Base-by-base conservation (phyloP, 192 early-diverging fungal species). In the Coemansia sp. region DNA sequence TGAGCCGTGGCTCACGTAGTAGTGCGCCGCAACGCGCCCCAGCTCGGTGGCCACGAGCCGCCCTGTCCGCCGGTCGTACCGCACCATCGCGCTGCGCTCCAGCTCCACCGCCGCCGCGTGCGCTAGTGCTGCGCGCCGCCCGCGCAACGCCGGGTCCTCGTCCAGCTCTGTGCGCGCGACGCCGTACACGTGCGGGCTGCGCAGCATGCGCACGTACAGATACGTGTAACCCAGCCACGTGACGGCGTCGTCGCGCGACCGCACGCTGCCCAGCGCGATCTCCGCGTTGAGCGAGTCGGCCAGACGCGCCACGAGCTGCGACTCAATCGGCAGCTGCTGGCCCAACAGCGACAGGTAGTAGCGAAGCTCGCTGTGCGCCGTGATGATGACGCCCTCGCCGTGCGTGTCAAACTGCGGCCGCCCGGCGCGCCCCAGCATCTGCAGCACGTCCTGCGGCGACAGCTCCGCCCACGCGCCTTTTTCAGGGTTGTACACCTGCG, bases 351-450 rank as follows among this genome's bases (percentile, higher is more conserved):
- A 97, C 16, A 98, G 79, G 64, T 97, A 98, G 82, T 95, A 98
- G 61, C 94, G 91, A 14, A 99, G 82, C 72, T 98, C 95, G 7
- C 69, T 63, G 40, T 99, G 93, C 11, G 91, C 86, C 0, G 97
- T 99, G 62, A 99, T 95, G 58, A 98, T 95, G 48, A 98, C 91
- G 31, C 97, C 97, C 71, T 95, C 95, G 57, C 97, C 97, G 62
- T 86, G 87, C 7, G 93, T 91, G 64, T 99, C 97, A 71, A 83
- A 99, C 65, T 97, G 93, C 27, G 97, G 97, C 32, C 97, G 88
- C 80, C 97, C 97, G 19, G 97, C 92, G 57, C 97, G 88, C 40
- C 97, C 97, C 50, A 99, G 71, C 94, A 99, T 99, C 73, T 99
- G 97, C 60, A 99, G 85, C 28, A 98, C 90, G 84, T 99, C 97